Evolutionary conservation across 2,329 filamentous ascomycete genomes (phyloP).

Genomic region (Sporothrix protearum): DNA sequence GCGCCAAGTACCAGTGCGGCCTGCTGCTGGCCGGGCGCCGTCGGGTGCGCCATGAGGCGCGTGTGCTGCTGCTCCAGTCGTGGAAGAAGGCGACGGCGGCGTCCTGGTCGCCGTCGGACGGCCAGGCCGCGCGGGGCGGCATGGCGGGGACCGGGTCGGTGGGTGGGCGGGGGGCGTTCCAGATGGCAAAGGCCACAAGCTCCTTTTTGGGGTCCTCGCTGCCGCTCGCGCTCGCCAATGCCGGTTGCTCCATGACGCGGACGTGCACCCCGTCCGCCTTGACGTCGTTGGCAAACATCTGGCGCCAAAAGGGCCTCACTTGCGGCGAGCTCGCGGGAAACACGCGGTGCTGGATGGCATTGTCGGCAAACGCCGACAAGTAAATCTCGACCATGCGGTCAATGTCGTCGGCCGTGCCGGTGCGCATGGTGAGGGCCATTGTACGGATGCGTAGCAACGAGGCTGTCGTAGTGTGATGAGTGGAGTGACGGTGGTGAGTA

Average conservation of each 20-base stretch:
- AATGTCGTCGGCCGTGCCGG: constrained; percentile 42
- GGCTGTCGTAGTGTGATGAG: too few species aligned
- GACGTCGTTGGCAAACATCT: constrained; percentile 40
- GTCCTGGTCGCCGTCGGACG: constrained; percentile 38
- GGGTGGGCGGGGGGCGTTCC: constrained; percentile 35
- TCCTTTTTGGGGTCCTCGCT: neutral
- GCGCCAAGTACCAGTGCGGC: constrained; percentile 49
- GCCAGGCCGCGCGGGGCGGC: constrained; percentile 38
- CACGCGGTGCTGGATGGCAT: constrained; percentile 38
- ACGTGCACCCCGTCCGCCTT: constrained; percentile 39
- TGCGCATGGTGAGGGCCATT: constrained; percentile 35
- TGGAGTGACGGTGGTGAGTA: neutral
- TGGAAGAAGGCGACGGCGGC: constrained; percentile 43
- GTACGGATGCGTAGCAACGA: neutral
- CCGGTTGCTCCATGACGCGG: constrained; percentile 37
- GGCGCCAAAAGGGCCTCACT: constrained; percentile 38
- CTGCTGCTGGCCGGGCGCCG: constrained; percentile 24
- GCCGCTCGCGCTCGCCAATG: neutral
- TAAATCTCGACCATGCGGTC: constrained; percentile 43
- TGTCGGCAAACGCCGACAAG: constrained; percentile 43
- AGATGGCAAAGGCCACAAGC: constrained; percentile 48
- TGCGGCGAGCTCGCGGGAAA: constrained; percentile 36
- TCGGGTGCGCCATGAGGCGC: constrained; percentile 38
- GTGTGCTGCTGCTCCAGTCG: constrained; percentile 37
- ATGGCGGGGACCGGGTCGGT: constrained; percentile 27